Base-by-base conservation (phyloP, 495 filamentous ascomycete species). In the Aspergillus leporis region DNA sequence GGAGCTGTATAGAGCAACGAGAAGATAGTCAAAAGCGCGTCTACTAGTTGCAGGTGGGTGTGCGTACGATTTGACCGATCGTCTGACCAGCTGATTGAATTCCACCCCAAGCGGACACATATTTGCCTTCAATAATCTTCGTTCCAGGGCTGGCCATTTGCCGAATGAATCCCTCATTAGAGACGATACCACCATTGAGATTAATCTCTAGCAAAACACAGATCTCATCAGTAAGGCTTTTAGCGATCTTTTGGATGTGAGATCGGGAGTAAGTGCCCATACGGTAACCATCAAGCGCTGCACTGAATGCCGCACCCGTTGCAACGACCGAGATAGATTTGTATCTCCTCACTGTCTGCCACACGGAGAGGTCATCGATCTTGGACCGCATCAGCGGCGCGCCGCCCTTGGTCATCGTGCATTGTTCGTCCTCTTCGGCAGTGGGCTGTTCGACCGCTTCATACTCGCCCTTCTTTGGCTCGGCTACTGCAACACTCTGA, bases 201-300 rank as follows among this genome's bases (percentile, higher is more conserved):
- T 71, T 76, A 22, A 76, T 76, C 60, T 76, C 74, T 75, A 5
- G 9, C 2, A 36, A 2, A 36, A 36, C 34, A 36, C 34, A 36
- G 1, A 34, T n/a, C 25, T 28, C n/a, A 22, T 58, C 30, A 57
- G 23, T 23, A 28, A 46, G 0, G 25, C 14, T 38, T n/a, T 40
- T 18, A 45, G 30, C 34, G n/a, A 53, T 36, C n/a, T n/a, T n/a
- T 30, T 6, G 21, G 16, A 28, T 23, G 16, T 28, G 30, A 9
- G n/a, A 22, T 47, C 32, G 23, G 51, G 21, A 32, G 30, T 45
- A 9, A 50, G 34, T 31, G 21, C 14, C 13, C 10, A 55, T 62
- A 77, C 74, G 74, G 50, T 77, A 77, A 2, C 74, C 74, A 55
- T 77, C 74, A 0, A 76, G 60, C 5, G 73, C 67, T 22, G 74